These are phyloP conservation scores for Excoecaria agallocha DNA, from an alignment of 345 rosid genomes.

Conservation along the genomic window DNA sequence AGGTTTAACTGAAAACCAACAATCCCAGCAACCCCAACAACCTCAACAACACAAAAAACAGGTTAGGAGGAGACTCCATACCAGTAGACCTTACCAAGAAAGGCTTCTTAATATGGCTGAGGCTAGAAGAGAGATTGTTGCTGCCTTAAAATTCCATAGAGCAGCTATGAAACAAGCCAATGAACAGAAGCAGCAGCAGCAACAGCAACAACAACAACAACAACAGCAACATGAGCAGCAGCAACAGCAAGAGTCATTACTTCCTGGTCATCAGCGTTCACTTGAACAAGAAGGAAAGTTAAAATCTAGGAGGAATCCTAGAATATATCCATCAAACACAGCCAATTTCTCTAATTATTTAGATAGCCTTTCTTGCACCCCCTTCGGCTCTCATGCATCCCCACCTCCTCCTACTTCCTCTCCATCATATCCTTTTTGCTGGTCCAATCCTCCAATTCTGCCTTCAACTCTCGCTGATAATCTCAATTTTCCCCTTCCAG, in stretches of 20 bases:
- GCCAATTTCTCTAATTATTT: conserved; percentile 33
- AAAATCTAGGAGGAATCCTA: conserved; percentile 50
- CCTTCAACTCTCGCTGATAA: conserved; percentile 24
- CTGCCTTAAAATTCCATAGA: conserved; percentile 87
- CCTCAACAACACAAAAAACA: conserved; percentile 77
- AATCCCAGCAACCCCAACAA: conserved; percentile 36
- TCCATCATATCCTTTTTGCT: conserved; percentile 44
- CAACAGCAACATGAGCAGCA: no score
- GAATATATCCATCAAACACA: conserved; percentile 44
- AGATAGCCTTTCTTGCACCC: conserved; percentile 25
- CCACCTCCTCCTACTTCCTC: conserved; percentile 29
- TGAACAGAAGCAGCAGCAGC: conserved; percentile 42
- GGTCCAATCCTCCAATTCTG: conserved; percentile 41
- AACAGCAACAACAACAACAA: conserved; percentile 13
- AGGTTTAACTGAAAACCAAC: conserved; percentile 29
- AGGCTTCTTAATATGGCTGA: conserved; percentile 97
- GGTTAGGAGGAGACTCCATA: conserved; percentile 90
- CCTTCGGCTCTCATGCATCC: conserved; percentile 30
- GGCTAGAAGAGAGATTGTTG: conserved; percentile 94
- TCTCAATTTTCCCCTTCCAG: conserved; percentile 53
- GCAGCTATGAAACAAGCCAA: conserved; percentile 88
- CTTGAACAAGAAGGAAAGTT: conserved; percentile 43
- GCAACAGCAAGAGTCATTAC: conserved; percentile 21
- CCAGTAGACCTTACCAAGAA: conserved; percentile 92
- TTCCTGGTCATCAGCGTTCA: conserved; percentile 25